Evolutionary conservation across 495 filamentous ascomycete genomes (phyloP).

Genomic region (Aspergillus diversus): DNA sequence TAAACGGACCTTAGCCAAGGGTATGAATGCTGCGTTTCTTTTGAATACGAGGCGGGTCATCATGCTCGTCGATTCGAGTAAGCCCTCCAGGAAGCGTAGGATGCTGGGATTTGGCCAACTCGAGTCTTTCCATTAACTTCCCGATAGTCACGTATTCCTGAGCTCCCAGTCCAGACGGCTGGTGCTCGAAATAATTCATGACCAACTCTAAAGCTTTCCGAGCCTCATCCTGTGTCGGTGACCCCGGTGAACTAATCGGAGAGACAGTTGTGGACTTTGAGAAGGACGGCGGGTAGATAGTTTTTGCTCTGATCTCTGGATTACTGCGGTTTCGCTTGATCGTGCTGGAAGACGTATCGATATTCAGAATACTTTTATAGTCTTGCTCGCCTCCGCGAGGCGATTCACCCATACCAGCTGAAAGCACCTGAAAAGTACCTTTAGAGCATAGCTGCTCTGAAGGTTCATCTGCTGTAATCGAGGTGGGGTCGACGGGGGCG

Average conservation of each 20-base stretch:
- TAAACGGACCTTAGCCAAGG: constrained; percentile 29
- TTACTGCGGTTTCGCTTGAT: constrained; percentile 51
- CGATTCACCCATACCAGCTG: constrained; percentile 68
- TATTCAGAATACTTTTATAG: constrained; percentile 19
- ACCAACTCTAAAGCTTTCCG: constrained; percentile 82
- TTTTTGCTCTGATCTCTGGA: constrained; percentile 48
- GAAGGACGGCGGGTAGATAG: constrained; percentile 52
- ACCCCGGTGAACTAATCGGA: constrained; percentile 49
- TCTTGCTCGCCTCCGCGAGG: constrained; percentile 60
- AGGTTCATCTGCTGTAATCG: constrained; percentile 65
- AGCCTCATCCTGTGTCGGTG: constrained; percentile 89
- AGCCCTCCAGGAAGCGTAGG: constrained; percentile 67
- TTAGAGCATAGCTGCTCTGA: constrained; percentile 67
- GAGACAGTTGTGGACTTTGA: constrained; percentile 43
- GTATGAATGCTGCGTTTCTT: constrained; percentile 61
- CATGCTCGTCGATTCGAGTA: constrained; percentile 62
- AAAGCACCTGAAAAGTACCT: constrained; percentile 56
- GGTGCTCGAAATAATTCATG: constrained; percentile 79
- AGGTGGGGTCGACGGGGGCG: constrained; percentile 66
- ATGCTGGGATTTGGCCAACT: constrained; percentile 62
- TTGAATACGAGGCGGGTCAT: constrained; percentile 39
- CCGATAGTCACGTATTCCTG: constrained; percentile 83
- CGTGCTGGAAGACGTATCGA: constrained; percentile 34
- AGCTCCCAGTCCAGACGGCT: constrained; percentile 67
- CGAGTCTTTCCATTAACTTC: constrained; percentile 87